Evolutionary conservation across 352 stramenopile genomes (phyloP).

Genomic region (Phytophthora pisi): DNA sequence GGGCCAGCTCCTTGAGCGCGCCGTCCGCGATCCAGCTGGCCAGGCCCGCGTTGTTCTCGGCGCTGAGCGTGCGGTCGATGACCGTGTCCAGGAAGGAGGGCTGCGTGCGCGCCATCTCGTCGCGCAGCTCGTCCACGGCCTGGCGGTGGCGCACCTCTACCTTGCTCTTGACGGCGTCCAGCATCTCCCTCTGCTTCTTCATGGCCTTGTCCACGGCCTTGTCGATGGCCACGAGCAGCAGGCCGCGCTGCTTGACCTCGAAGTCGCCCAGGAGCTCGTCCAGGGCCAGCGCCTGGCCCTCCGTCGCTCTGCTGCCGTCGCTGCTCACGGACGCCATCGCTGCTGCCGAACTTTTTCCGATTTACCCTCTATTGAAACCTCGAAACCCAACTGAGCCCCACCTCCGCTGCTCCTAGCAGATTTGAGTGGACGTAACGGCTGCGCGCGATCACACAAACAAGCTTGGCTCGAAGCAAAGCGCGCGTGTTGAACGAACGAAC

Average conservation of each 20-base stretch:
- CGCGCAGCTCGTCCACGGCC: slow-evolving; percentile 16
- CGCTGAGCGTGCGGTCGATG: slow-evolving; percentile 25
- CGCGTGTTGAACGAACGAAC: not conserved
- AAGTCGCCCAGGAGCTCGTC: slow-evolving; percentile 34
- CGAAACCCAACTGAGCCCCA: slow-evolving; percentile 8
- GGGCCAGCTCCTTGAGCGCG: slow-evolving; percentile 16
- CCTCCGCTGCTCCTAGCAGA: slow-evolving; percentile 6
- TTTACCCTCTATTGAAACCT: not conserved
- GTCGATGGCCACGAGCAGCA: slow-evolving; percentile 37
- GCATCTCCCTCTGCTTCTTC: slow-evolving; percentile 39
- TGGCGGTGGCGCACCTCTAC: slow-evolving; percentile 25
- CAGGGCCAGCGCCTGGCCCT: slow-evolving; percentile 13
- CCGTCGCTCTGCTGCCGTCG: slow-evolving; percentile 2
- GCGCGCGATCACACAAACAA: slow-evolving; percentile 18
- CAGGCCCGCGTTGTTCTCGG: slow-evolving; percentile 29
- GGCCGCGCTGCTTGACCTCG: slow-evolving; percentile 28
- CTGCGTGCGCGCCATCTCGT: slow-evolving; percentile 25
- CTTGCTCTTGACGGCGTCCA: slow-evolving; percentile 23
- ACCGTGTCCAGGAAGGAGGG: slow-evolving; percentile 24
- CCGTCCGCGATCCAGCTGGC: slow-evolving; percentile 30
- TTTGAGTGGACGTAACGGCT: slow-evolving; percentile 22
- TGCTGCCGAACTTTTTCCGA: slow-evolving; percentile 1
- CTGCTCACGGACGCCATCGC: slow-evolving; percentile 13
- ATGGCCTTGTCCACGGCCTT: slow-evolving; percentile 33
- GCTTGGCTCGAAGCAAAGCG: not conserved